Evolutionary conservation across 495 filamentous ascomycete genomes (phyloP), one percentile per base, ranked within the genome.

Genomic region (Neurospora discreta): DNA sequence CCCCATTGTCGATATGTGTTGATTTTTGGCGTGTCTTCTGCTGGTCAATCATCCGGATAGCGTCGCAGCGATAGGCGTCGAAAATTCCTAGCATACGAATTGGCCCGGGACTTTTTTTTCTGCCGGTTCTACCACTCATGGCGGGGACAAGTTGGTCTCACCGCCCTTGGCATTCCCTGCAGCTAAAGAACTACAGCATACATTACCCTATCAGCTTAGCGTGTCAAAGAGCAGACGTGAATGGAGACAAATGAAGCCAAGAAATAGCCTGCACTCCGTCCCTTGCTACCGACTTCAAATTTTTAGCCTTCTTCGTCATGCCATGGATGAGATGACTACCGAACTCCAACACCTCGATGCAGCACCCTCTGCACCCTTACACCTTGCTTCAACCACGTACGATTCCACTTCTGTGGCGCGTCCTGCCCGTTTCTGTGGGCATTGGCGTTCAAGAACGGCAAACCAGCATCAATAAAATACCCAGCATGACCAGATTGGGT

Each of bases 1-100:
- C 69, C 72, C 81, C 83, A 85, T 85, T 78, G 73, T 79, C 68
- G 16, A 68, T 73, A 73, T 52, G 71, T 44, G 43, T 7, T 73
- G 72, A 44, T 26, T 70, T 74, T 71, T 70, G 43, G 70, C 69
- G 71, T 74, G 71, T 78, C 72, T 74, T 73, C 46, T 68, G 68
- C 67, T 76, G 68, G 26, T 33, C 33, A 65, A 36, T 18, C 52
- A 65, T 4, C 52, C 52, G 33, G 52, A 65, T 65, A 65, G 52
- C 52, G 52, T 65, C 52, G 52, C 52, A 69, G 68, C 69, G 39
- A 40, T 44, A 38, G 39, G 39, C 42, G 69, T 70, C 58, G 71
- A 76, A 75, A 75, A 72, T 75, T 77, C 65, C 73, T 68, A 23
- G 65, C 40, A 16, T 20, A 36, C 70, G 39, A 42, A 60, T 65